Base-by-base conservation (phyloP, 1,284 basidiomycete species). In the Malassezia nana region DNA sequence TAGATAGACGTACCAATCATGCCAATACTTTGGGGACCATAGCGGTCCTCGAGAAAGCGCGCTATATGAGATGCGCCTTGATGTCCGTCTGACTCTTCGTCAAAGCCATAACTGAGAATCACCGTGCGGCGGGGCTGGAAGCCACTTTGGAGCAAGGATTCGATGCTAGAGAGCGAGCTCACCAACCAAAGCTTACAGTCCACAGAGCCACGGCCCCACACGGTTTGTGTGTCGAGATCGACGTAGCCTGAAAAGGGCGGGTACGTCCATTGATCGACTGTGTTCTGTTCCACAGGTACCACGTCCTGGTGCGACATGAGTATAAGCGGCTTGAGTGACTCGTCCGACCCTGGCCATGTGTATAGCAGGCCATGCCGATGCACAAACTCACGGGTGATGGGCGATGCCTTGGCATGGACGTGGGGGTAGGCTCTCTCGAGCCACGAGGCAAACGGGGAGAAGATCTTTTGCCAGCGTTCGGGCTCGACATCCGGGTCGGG, bases 331-430 rank as follows among this genome's bases (percentile, higher is more conserved):
- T 85, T 83, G 56, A 84, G 75, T 6, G 74, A 69, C 1, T 67
- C 41, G 55, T 83, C 77, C 0, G 78, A 78, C 33, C 85, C 85
- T 35, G 77, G 68, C 80, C 83, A 84, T 10, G 79, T 79, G 63
- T 80, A 85, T 0, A 86, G 76, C 15, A 86, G 71, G 0, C 81
- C 85, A 55, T 82, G 82, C 0, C 81, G 80, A 63, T 83, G 82
- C 57, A 86, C 80, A 5, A 50, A 29, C 18, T 69, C 64, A 4
- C 42, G 45, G 22, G 52, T 58, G 18, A 60, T 50, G 5, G 64
- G 54, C 8, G 60, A 40, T 22, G 59, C 41, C 41, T 52, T 46
- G 13, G 58, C 57, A 38, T 69, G 66, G 4, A 65, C 57, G 8
- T 41, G 50, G 2, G 67, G 67, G 46, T 65, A 67, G 13, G 51